Percentiles rank a stretch among this genome's conserved stretches.
These are phyloP conservation scores for Miscanthus lutarioriparius DNA, from an alignment of 176 grass and related monocot genomes.

Conservation along the genomic window DNA sequence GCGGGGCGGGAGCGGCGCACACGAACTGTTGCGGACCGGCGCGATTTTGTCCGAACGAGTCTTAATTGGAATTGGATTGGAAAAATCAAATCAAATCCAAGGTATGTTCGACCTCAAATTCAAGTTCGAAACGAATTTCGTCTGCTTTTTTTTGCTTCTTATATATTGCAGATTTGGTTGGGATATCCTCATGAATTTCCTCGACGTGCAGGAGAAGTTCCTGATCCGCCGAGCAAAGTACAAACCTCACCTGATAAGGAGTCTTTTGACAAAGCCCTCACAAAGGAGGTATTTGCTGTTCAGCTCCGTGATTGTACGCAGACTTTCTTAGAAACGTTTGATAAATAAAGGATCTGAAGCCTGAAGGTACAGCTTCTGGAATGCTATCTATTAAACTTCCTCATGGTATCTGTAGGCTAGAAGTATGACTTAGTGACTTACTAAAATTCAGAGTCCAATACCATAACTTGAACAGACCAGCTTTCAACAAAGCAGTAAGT, in stretches of 20 bases:
- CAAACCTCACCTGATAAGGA: constrained; percentile 35
- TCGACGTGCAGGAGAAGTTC: too few species aligned
- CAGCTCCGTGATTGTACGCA: constrained; percentile 58
- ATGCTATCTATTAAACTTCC: constrained; percentile 3
- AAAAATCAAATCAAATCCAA: too few species aligned
- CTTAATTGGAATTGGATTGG: too few species aligned
- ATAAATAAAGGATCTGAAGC: constrained; percentile 43
- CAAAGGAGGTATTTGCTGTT: constrained; percentile 77
- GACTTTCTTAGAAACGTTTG: constrained; percentile 75
- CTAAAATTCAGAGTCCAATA: neutral
- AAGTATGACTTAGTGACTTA: neutral
- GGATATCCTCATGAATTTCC: too few species aligned
- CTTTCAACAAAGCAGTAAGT: neutral
- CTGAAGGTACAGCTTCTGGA: constrained; percentile 68
- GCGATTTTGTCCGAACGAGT: too few species aligned
- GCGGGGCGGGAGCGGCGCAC: too few species aligned
- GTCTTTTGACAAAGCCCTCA: constrained; percentile 75
- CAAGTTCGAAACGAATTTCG: too few species aligned
- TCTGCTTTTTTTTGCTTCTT: too few species aligned
- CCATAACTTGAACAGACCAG: constrained; percentile 7
- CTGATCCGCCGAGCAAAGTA: too few species aligned
- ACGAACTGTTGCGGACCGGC: too few species aligned
- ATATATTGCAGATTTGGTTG: too few species aligned
- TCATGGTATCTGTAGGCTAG: neutral
- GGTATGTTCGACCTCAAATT: too few species aligned